A percentile compares a stretch with the other conserved stretches of the same genome.
phyloP scores from a whole-genome alignment of 768 basidiomycete genomes.

The Coprinopsis sp. region DNA sequence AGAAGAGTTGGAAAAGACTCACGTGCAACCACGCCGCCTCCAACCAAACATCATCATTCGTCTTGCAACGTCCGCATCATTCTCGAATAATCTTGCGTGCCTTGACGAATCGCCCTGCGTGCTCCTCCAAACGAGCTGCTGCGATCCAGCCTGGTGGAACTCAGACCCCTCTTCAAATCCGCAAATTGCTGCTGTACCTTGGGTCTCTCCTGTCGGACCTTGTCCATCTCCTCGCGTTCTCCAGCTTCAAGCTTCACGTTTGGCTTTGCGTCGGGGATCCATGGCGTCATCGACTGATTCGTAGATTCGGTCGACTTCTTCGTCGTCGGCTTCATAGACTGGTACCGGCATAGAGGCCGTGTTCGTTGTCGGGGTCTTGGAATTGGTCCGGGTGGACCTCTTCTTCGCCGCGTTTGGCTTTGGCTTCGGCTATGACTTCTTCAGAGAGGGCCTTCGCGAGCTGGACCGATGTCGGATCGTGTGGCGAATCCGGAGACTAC shows the following conservation, averaged over 20 bases:
- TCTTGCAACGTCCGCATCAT: too few species aligned
- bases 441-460: slow-evolving; percentile 92
- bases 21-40: too few species aligned
- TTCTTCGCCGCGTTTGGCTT: slow-evolving; percentile 84
- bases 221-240: slow-evolving; percentile 65
- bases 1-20: too few species aligned
- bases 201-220: slow-evolving; percentile 80
- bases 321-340: slow-evolving; percentile 97
- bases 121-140: too few species aligned
- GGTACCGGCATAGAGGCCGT: slow-evolving; percentile 91
- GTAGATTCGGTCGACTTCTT: slow-evolving; percentile 95
- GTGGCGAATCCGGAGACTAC: slow-evolving; percentile 97
- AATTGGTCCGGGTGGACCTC: slow-evolving; percentile 89
- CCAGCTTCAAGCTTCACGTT: slow-evolving; percentile 78
- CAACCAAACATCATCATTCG: too few species aligned
- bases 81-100: too few species aligned
- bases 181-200: slow-evolving; percentile 96
- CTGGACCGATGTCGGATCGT: slow-evolving; percentile 97
- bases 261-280: slow-evolving; percentile 87
- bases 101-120: too few species aligned
- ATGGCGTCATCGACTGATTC: slow-evolving; percentile 87
- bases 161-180: slow-evolving; percentile 88
- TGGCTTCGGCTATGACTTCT: slow-evolving; percentile 86
- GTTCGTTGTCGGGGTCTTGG: slow-evolving; percentile 96
- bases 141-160: too few species aligned